A percentile compares a stretch with the other conserved stretches of the same genome.
phyloP scores from a whole-genome alignment of 345 rosid genomes.

The Odontarrhena argentea region DNA sequence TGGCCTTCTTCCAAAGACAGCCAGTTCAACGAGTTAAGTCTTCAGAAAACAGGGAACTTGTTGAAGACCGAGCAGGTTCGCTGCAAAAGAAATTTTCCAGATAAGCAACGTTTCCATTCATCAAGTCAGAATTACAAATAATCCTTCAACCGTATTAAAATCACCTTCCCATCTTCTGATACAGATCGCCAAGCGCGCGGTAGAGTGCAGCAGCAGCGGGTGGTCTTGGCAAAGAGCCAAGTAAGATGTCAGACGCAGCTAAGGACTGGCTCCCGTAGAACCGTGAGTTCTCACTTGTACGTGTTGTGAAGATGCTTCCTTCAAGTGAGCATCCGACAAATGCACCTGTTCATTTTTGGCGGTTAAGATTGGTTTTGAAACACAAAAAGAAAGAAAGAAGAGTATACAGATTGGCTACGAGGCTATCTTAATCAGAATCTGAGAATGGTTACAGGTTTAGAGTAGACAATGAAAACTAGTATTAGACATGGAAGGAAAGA shows the following conservation, averaged over 20 bases:
- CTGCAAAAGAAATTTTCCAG: slow-evolving; percentile 34
- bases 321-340: slow-evolving; percentile 92
- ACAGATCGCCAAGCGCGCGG: slow-evolving; percentile 71
- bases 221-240: slow-evolving; percentile 76
- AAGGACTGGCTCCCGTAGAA: slow-evolving; percentile 90
- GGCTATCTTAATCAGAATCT: neutral
- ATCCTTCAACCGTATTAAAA: slow-evolving; percentile 23
- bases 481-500: slow-evolving; percentile 1
- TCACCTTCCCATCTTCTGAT: slow-evolving; percentile 58
- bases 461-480: slow-evolving; percentile 1
- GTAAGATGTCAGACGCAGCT: slow-evolving; percentile 70
- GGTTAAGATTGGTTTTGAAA: slow-evolving; percentile 2
- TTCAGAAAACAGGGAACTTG: slow-evolving; percentile 26
- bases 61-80: slow-evolving; percentile 19
- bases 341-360: slow-evolving; percentile 60
- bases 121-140: slow-evolving; percentile 11
- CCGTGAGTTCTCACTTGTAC: slow-evolving; percentile 66
- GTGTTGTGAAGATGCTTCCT: slow-evolving; percentile 81
- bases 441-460: neutral
- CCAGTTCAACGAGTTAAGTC: slow-evolving; percentile 25
- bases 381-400: neutral
- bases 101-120: slow-evolving; percentile 21
- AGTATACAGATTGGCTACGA: neutral
- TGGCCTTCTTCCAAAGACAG: slow-evolving; percentile 21
- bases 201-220: slow-evolving; percentile 88